Evolutionary conservation across 768 basidiomycete species (phyloP).

Genomic region (Phaeotremella fagi): DNA sequence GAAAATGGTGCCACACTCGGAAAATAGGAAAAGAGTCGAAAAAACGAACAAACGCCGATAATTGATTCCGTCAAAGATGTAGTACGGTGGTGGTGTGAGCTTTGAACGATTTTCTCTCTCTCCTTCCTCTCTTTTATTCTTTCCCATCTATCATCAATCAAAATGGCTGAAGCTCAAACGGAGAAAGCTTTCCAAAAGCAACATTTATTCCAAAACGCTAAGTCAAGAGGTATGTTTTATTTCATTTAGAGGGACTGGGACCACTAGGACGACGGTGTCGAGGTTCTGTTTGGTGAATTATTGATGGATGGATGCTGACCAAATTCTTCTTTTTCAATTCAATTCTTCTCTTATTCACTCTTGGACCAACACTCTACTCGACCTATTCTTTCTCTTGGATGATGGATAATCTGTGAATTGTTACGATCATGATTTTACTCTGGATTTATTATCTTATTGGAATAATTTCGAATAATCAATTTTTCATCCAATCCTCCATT

Average conservation of each 20-base stretch:
- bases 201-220: constrained; percentile 94
- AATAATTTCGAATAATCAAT: no score
- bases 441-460: no score
- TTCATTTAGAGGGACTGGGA: neutral
- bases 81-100: neutral
- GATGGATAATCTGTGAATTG: constrained; percentile 3
- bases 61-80: neutral
- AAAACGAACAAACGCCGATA: neutral
- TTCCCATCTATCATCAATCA: constrained; percentile 20
- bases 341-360: neutral
- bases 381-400: no score
- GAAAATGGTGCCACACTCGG: no score
- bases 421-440: no score
- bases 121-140: constrained; percentile 2
- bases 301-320: neutral
- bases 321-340: constrained; percentile 3
- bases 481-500: neutral
- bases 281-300: no score
- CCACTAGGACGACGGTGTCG: no score
- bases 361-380: no score
- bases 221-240: constrained; percentile 71
- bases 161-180: constrained; percentile 59
- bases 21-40: no score
- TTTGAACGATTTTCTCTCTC: neutral
- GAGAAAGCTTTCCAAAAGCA: constrained; percentile 99